These are phyloP conservation scores for Plasmodium sp. DNA, from an alignment of 169 alveolate species.

Conservation along the genomic window DNA sequence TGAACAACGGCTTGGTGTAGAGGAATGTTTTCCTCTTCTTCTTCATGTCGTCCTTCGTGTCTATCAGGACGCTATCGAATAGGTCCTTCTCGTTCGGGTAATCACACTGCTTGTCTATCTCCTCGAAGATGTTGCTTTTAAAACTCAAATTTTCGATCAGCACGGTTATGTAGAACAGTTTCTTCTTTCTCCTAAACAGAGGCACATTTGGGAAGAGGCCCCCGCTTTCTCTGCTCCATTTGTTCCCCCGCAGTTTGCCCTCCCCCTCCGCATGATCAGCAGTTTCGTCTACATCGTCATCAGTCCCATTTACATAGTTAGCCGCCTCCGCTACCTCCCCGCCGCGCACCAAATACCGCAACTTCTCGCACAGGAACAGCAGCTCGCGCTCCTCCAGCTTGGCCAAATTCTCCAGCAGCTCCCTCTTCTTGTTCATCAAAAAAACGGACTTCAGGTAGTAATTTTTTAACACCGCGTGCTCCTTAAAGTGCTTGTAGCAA, in stretches of 20 bases:
- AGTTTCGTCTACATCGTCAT: neutral
- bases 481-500: constrained; percentile 65
- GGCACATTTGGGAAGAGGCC: neutral
- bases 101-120: constrained; percentile 66
- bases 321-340: neutral
- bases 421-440: constrained; percentile 66
- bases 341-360: constrained; percentile 9
- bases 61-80: constrained; percentile 58
- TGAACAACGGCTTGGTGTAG: constrained; percentile 86
- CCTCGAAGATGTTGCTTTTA: constrained; percentile 67
- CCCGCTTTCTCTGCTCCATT: neutral
- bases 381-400: constrained; percentile 35
- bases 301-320: neutral
- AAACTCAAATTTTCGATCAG: constrained; percentile 58
- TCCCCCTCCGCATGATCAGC: neutral
- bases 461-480: constrained; percentile 31
- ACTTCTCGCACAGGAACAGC: constrained; percentile 39
- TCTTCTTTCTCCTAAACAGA: constrained; percentile 12
- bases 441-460: constrained; percentile 70
- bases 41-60: constrained; percentile 60
- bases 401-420: constrained; percentile 20
- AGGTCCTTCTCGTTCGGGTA: constrained; percentile 71
- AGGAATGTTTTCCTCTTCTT: constrained; percentile 34
- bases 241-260: neutral
- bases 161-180: constrained; percentile 50